phyloP scores from a whole-genome alignment of 768 basidiomycete species.

The Macrocybe gigantea region DNA sequence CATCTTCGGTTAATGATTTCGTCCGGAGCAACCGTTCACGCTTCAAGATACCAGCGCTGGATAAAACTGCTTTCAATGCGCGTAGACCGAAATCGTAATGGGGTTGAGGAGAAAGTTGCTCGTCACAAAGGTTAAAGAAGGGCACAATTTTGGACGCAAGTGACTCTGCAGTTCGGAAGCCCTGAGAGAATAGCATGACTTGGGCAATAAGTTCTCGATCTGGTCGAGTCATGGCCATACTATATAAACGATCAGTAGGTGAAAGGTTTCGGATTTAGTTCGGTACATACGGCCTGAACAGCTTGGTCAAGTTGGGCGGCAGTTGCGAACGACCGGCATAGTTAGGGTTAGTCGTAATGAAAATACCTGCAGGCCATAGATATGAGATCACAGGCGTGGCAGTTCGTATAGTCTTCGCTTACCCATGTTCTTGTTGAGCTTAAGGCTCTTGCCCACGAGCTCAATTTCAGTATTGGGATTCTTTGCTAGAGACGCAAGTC shows the following conservation, averaged over 20 bases:
- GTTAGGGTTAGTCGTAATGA: constrained; percentile 98
- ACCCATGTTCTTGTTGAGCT: constrained; percentile 94
- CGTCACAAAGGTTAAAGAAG: constrained; percentile 98
- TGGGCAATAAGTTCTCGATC: constrained; percentile 98
- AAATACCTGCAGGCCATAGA: constrained; percentile 57
- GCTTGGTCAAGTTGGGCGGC: constrained; percentile 83
- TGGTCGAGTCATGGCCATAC: constrained; percentile 99
- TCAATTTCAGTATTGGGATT: constrained; percentile 91
- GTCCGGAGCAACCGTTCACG: constrained; percentile 69
- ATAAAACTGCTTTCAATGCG: constrained; percentile 92
- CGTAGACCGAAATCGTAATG: constrained; percentile 99
- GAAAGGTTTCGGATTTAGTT: neutral
- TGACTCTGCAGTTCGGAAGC: constrained; percentile 95
- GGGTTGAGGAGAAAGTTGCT: constrained; percentile 93
- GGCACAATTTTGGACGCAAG: constrained; percentile 99
- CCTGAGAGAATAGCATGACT: constrained; percentile 99
- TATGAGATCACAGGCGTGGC: constrained; percentile 3
- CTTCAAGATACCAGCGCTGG: constrained; percentile 96
- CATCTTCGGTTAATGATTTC: constrained; percentile 30
- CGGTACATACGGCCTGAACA: constrained; percentile 82
- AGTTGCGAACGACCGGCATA: constrained; percentile 95
- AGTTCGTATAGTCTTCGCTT: constrained; percentile 5
- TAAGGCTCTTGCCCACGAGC: constrained; percentile 89
- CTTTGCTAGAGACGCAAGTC: constrained; percentile 74
- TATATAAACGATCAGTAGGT: constrained; percentile 23